Evolutionary conservation across 305 asterid genomes (phyloP), one percentile per base, ranked within the genome.

Genomic region (Caryopteris hybrid): DNA sequence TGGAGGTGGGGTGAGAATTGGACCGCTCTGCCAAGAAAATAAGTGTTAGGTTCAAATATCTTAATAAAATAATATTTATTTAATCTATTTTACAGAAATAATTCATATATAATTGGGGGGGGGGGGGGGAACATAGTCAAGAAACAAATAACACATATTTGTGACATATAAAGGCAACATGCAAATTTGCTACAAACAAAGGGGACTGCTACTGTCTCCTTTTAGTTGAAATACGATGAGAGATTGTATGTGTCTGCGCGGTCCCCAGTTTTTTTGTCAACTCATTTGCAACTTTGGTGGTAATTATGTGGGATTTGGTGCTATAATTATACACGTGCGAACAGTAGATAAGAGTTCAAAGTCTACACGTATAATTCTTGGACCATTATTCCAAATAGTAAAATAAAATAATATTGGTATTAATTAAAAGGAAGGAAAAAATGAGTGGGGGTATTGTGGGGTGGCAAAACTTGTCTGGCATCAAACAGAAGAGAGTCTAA

Each of bases 381-480:
- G 22, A 52, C 38, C 39, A 7, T 41, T 23, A 27, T 60, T 42
- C 31, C 11, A 14, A 47, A 34, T 12, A 31, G 64, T 42, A 20
- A 43, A 65, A 67, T 50, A 48, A n/a, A 43, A 45, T 18, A 27
- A 50, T 27, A 42, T 54, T n/a, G n/a, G n/a, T n/a, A n/a, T 62
- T 39, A 10, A 62, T 71, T 55, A 3, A 17, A 17, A 51, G 17
- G 31, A 39, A 48, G 18, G 8, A 55, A 14, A 42, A 16, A 39
- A 17, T 48, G 17, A 60, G 74, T 74, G 74, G 70, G 79, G 42
- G 67, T 71, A 34, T 61, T 38, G 67, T 74, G 79, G 79, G 75
- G 56, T 61, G 67, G 69, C 67, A 74, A 68, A 67, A 52, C 78
- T 61, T 68, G 79, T 68, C 74, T 74, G 74, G 78, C 78, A 74